Conservation (phyloP, 495 filamentous ascomycete genomes). For the Oleoguttula mirabilis region DNA sequence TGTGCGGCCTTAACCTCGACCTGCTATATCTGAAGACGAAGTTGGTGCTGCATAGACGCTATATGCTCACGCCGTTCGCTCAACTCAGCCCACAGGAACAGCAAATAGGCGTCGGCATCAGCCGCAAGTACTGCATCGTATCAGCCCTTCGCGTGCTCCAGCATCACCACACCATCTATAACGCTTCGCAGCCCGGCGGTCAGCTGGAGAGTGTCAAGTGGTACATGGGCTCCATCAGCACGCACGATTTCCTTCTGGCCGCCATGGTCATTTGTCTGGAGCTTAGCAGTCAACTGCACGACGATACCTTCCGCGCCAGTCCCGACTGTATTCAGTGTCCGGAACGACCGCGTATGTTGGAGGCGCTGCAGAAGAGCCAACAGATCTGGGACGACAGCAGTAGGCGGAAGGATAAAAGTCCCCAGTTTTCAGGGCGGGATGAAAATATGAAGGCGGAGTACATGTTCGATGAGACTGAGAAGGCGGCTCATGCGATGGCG, state of each 20-base stretch:
- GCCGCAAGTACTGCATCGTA: conserved; percentile 33
- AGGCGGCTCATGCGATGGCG: conserved; percentile 16
- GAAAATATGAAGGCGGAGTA: conserved; percentile 1
- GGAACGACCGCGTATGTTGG: conserved; percentile 6
- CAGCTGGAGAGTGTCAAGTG: conserved; percentile 36
- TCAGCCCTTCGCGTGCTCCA: conserved; percentile 33
- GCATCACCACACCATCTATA: conserved; percentile 28
- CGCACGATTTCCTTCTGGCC: conserved; percentile 40
- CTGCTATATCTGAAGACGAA: conserved; percentile 34
- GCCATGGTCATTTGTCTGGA: conserved; percentile 43
- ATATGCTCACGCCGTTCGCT: conserved; percentile 20
- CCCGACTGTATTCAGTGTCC: conserved; percentile 8
- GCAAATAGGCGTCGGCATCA: conserved; percentile 21
- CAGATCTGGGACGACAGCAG: conserved; percentile 12
- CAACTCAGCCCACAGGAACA: conserved; percentile 11
- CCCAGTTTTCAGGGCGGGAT: background rate
- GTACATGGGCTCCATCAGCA: conserved; percentile 36
- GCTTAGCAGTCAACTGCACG: conserved; percentile 20
- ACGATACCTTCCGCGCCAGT: background rate
- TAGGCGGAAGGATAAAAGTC: background rate
- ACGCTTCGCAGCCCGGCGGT: conserved; percentile 31
- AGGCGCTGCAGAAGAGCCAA: conserved; percentile 19
- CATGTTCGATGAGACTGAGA: conserved; percentile 18
- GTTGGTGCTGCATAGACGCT: conserved; percentile 35
- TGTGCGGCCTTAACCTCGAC: conserved; percentile 33